Evolutionary conservation across 306 rosid species (phyloP).

Genomic region (Quercus mongolica): DNA sequence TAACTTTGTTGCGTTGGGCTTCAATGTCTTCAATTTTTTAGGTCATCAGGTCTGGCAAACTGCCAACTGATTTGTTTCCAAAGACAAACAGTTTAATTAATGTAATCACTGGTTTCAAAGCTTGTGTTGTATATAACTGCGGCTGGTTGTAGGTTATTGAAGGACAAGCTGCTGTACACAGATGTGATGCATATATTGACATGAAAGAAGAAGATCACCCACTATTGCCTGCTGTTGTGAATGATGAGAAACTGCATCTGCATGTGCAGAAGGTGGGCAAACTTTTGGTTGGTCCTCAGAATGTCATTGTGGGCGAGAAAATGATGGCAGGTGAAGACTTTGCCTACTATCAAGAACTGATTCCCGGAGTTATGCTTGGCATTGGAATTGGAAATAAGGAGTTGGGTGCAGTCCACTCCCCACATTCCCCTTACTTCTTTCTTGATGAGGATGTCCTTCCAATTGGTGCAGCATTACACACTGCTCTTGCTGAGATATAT

Average conservation of each 20-base stretch:
- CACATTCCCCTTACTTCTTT: constrained; percentile 68
- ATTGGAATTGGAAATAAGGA: constrained; percentile 65
- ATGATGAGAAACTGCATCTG: constrained; percentile 51
- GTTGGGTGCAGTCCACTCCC: constrained; percentile 61
- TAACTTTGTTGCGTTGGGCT: background rate
- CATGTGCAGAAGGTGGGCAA: constrained; percentile 57
- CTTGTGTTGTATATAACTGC: background rate
- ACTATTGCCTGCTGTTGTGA: constrained; percentile 32
- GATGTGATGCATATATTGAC: constrained; percentile 50
- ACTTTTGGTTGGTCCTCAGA: constrained; percentile 54
- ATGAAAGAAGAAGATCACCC: constrained; percentile 27
- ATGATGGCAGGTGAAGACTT: constrained; percentile 74
- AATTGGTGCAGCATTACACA: constrained; percentile 53
- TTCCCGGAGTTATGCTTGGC: constrained; percentile 49
- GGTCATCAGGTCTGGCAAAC: background rate
- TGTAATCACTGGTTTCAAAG: background rate
- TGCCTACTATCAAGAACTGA: constrained; percentile 53
- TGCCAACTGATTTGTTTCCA: background rate
- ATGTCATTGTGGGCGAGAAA: constrained; percentile 41
- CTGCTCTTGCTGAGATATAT: constrained; percentile 58
- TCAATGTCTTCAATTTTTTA: background rate
- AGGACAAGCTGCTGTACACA: constrained; percentile 62
- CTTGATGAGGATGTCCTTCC: constrained; percentile 72
- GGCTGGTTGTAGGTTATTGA: constrained; percentile 50
- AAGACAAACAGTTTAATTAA: background rate